Evolutionary conservation across 768 basidiomycete genomes (phyloP).

Genomic region (Psilocybe tampanensis): DNA sequence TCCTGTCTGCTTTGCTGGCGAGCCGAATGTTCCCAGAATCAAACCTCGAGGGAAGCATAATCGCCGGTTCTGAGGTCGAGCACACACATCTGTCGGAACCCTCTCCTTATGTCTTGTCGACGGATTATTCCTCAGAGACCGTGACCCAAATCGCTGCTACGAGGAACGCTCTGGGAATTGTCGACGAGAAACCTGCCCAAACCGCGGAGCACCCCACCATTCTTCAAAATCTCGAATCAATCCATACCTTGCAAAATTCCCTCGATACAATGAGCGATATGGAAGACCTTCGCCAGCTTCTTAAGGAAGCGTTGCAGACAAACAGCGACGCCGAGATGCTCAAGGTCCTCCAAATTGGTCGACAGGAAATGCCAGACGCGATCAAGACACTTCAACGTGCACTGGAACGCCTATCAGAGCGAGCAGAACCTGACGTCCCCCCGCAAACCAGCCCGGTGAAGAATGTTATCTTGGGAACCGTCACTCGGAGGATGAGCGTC

Average conservation of each 20-base stretch:
- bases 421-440: constrained; percentile 8
- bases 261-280: constrained; percentile 54
- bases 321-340: constrained; percentile 68
- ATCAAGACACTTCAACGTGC: constrained; percentile 75
- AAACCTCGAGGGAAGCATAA: not conserved
- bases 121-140: constrained; percentile 13
- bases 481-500: constrained; percentile 20
- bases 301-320: constrained; percentile 57
- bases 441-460: constrained; percentile 1
- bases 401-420: constrained; percentile 26
- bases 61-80: constrained; percentile 10
- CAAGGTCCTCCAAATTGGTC: constrained; percentile 58
- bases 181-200: not conserved
- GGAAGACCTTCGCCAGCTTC: constrained; percentile 56
- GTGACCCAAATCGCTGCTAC: constrained; percentile 22
- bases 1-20: constrained; percentile 31
- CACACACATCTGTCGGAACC: constrained; percentile 6
- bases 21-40: constrained; percentile 11
- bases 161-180: constrained; percentile 22
- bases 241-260: constrained; percentile 32
- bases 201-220: constrained; percentile 4
- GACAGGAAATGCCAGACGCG: constrained; percentile 78
- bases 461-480: constrained; percentile 19
- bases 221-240: constrained; percentile 22
- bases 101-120: constrained; percentile 3